Conservation (phyloP, 192 early-diverging fungal species). For the Coemansia sp. region DNA sequence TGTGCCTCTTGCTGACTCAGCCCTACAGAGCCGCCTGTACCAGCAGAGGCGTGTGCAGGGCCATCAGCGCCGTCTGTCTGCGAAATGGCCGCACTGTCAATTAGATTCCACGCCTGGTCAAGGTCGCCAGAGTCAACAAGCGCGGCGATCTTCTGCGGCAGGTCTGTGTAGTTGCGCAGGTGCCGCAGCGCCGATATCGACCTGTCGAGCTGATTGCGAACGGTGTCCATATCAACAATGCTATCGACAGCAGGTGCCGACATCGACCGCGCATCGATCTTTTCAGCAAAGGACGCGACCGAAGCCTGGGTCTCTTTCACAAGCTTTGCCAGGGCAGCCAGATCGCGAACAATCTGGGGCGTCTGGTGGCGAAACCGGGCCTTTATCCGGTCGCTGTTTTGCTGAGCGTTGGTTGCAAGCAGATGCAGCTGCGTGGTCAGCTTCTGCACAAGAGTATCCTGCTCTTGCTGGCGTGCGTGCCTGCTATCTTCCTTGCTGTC, state of each 20-base stretch:
- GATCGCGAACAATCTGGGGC: conserved; percentile 41
- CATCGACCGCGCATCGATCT: conserved; percentile 20
- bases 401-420: conserved; percentile 47
- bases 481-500: neutral
- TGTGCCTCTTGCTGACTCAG: conserved; percentile 5
- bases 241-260: conserved; percentile 21
- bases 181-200: conserved; percentile 30
- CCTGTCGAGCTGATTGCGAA: conserved; percentile 18
- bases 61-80: neutral
- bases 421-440: conserved; percentile 49
- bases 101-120: conserved; percentile 33
- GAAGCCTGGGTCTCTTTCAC: conserved; percentile 32
- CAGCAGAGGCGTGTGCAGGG: neutral
- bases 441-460: conserved; percentile 26
- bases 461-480: neutral
- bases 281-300: conserved; percentile 13
- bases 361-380: conserved; percentile 50
- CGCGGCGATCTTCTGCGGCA: conserved; percentile 34
- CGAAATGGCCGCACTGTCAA: conserved; percentile 13
- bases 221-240: conserved; percentile 30
- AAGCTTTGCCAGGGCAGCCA: conserved; percentile 27
- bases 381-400: conserved; percentile 48
- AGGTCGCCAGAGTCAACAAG: conserved; percentile 33
- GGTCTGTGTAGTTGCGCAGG: conserved; percentile 34
- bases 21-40: neutral